These are phyloP conservation scores for Exophiala viscosa DNA, from an alignment of 2,329 filamentous ascomycete genomes.

Conservation along the genomic window DNA sequence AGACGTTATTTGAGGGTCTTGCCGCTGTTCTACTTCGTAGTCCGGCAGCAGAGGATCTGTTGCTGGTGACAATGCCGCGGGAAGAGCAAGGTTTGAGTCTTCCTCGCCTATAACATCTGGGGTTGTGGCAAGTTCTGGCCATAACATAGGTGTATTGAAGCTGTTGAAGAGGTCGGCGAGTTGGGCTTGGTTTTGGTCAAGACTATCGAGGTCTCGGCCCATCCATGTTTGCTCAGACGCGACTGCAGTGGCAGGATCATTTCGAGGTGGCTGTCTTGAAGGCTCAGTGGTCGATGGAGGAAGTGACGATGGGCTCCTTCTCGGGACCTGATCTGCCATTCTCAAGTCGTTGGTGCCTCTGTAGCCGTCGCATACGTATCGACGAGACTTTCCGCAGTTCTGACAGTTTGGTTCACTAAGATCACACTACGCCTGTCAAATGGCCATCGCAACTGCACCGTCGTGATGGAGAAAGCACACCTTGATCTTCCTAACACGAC, in stretches of 20 bases:
- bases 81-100: background rate
- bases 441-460: background rate
- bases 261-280: background rate
- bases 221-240: background rate
- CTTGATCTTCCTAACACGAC: conserved; percentile 7
- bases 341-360: background rate
- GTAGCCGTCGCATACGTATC: conserved; percentile 5
- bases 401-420: background rate
- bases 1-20: background rate
- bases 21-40: background rate
- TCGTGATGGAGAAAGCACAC: background rate
- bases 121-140: background rate
- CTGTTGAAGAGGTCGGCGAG: background rate
- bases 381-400: conserved; percentile 4
- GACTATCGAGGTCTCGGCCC: background rate
- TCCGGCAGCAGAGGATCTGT: background rate
- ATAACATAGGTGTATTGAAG: background rate
- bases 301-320: background rate
- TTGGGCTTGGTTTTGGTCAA: background rate
- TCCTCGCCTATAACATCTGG: background rate
- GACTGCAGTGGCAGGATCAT: background rate
- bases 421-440: conserved; percentile 2
- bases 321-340: background rate
- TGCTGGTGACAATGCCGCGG: background rate
- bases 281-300: background rate